A percentile compares a stretch with the other conserved stretches of the same genome.
These are phyloP conservation scores for Cryptococcus sp. DNA, from an alignment of 1,284 basidiomycete genomes.

Conservation along the genomic window DNA sequence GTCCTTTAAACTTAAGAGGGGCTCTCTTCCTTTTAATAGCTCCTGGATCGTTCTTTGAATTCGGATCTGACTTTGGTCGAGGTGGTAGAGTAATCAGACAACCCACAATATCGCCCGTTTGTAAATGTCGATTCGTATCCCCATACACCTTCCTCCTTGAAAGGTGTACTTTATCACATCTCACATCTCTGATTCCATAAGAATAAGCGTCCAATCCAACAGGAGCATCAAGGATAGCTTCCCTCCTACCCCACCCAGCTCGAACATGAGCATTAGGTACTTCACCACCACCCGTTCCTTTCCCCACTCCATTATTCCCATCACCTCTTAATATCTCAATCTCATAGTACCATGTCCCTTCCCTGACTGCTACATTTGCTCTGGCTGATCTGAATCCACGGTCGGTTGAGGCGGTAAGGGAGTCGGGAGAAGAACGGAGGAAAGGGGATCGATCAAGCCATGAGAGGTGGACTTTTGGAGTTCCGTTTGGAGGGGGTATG, in stretches of 20 bases:
- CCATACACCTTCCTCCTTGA: slow-evolving; percentile 75
- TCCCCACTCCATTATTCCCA: slow-evolving; percentile 51
- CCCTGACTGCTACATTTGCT: slow-evolving; percentile 79
- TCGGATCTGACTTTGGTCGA: slow-evolving; percentile 43
- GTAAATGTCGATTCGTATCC: slow-evolving; percentile 53
- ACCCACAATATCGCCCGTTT: slow-evolving; percentile 83
- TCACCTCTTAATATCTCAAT: slow-evolving; percentile 70
- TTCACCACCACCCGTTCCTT: slow-evolving; percentile 29
- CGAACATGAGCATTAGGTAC: slow-evolving; percentile 64
- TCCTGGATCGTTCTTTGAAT: slow-evolving; percentile 57
- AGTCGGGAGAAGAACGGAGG: slow-evolving; percentile 76
- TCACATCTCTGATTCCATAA: slow-evolving; percentile 86
- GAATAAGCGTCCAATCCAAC: slow-evolving; percentile 91
- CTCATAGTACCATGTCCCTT: slow-evolving; percentile 95
- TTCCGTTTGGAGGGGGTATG: slow-evolving; percentile 32
- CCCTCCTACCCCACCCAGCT: slow-evolving; percentile 85
- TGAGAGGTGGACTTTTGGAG: slow-evolving; percentile 44
- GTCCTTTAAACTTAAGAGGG: slow-evolving; percentile 91
- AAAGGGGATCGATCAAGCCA: slow-evolving; percentile 54
- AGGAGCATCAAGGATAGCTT: slow-evolving; percentile 87
- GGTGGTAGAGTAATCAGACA: slow-evolving; percentile 65
- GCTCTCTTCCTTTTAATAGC: slow-evolving; percentile 78
- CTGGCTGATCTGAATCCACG: slow-evolving; percentile 87
- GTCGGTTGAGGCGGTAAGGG: slow-evolving; percentile 69
- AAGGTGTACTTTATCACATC: slow-evolving; percentile 82